phyloP scores from a whole-genome alignment of 192 early-diverging fungal species.

The Coemansia sp. region DNA sequence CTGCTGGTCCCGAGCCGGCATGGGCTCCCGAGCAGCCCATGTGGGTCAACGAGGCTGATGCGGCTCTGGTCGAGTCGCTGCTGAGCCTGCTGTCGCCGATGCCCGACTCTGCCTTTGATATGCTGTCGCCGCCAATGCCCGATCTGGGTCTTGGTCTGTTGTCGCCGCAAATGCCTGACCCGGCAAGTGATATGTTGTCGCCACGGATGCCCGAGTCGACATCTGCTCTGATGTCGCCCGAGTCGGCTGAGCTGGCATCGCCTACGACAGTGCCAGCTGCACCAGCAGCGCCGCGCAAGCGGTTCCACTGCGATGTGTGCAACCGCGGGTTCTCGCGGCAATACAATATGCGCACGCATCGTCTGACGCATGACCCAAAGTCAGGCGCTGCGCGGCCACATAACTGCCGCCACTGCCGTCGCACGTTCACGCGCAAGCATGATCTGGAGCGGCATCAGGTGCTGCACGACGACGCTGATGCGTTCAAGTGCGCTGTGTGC shows the following conservation, averaged over 20 bases:
- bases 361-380: slow-evolving; percentile 66
- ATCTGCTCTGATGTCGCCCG: slow-evolving; percentile 5
- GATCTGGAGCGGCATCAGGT: slow-evolving; percentile 72
- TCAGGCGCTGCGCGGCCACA: slow-evolving; percentile 57
- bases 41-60: slow-evolving; percentile 17
- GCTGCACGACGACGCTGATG: slow-evolving; percentile 55
- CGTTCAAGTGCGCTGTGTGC: slow-evolving; percentile 59
- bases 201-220: background rate
- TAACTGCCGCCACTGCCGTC: slow-evolving; percentile 60
- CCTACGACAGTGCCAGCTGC: background rate
- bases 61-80: slow-evolving; percentile 41
- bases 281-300: background rate
- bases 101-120: slow-evolving; percentile 2
- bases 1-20: slow-evolving; percentile 1
- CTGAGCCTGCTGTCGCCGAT: slow-evolving; percentile 38
- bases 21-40: background rate
- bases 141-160: background rate
- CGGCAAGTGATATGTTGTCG: background rate
- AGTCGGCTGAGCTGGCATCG: background rate
- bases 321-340: slow-evolving; percentile 73
- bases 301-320: slow-evolving; percentile 61
- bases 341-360: slow-evolving; percentile 85
- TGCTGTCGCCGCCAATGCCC: slow-evolving; percentile 24
- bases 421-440: slow-evolving; percentile 78
- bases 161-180: background rate